A percentile compares a stretch with the other conserved stretches of the same genome.
These are phyloP conservation scores for Plasmodium ovale DNA, from an alignment of 169 alveolate species.

Conservation along the genomic window DNA sequence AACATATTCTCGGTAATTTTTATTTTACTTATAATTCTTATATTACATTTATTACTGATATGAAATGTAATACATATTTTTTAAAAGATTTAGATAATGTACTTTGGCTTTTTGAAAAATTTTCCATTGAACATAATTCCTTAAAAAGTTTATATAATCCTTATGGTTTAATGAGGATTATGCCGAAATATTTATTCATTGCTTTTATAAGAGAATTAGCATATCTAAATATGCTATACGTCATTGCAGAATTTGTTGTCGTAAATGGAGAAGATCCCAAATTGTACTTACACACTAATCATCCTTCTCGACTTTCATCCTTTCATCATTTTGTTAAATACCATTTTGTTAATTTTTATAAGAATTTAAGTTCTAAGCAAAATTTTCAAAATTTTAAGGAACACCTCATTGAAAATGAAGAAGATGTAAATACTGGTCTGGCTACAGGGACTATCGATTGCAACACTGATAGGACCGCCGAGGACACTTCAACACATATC, in stretches of 20 bases:
- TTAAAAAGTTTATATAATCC: constrained; percentile 59
- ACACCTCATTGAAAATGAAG: constrained; percentile 38
- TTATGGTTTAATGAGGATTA: constrained; percentile 56
- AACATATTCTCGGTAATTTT: constrained; percentile 19
- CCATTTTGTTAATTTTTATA: constrained; percentile 77
- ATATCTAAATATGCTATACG: constrained; percentile 84
- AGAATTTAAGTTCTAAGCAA: constrained; percentile 28
- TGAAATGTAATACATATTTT: constrained; percentile 74
- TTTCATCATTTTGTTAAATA: constrained; percentile 83
- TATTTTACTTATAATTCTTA: constrained; percentile 80
- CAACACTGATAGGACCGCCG: background rate
- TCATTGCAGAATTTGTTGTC: constrained; percentile 71
- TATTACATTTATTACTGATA: constrained; percentile 76
- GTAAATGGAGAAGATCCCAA: constrained; percentile 74
- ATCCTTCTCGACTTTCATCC: constrained; percentile 85
- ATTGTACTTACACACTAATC: constrained; percentile 73
- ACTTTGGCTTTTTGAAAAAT: constrained; percentile 81
- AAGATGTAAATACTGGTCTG: constrained; percentile 7
- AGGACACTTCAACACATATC: background rate
- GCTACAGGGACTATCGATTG: background rate
- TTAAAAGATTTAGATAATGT: constrained; percentile 73
- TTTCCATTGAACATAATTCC: constrained; percentile 75
- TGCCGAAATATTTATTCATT: constrained; percentile 84
- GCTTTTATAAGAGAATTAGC: constrained; percentile 84
- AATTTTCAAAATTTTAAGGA: constrained; percentile 68